Base-by-base conservation (phyloP, 2,329 filamentous ascomycete genomes). In the Neoscytalidium dimidiatum region DNA sequence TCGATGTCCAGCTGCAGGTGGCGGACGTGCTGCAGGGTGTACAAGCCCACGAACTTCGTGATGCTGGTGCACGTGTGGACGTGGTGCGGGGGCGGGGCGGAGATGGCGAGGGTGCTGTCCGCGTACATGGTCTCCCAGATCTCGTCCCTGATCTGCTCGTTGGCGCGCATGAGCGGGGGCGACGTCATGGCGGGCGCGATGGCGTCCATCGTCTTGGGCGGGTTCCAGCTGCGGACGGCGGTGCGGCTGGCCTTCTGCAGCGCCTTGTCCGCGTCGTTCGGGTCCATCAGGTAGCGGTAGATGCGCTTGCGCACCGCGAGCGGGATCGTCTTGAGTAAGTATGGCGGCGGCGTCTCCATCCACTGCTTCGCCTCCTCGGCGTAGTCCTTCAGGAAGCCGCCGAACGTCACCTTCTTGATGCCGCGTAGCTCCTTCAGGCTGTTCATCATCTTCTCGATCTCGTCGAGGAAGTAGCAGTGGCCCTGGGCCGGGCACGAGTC, bases 391-490 rank as follows among this genome's bases (percentile, higher is more conserved):
- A 62, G 46, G 19, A 65, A 65, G 11, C 64, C 64, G 7, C 57
- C 64, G 3, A 65, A 29, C 11, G 35, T 53, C 14, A 62, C 64
- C 11, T 53, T 62, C 56, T 62, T 65, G 56, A 65, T 62, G 7
- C 57, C 64, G 17, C 64, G 64, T 41, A 65, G 64, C 33, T 48
- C 35, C 35, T 44, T 14, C 11, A 62, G 21, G 21, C 29, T 31
- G 44, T 31, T 17, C 56, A 65, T 33, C 44, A 65, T 41, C 28
- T 62, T 51, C 31, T 62, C 23, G n/a, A 65, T 61, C 46, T 61
- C 53, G 28, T 65, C 64, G 14, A 62, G 44, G 11, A 65, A 61
- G 56, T 52, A 62, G 46, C 64, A 65, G 23, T 62, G 56, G 26
- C 62, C 64, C 19, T 49, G 48, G n/a, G 26, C 28, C 6, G 56